Evolutionary conservation across 495 filamentous ascomycete genomes (phyloP), one percentile per base, ranked within the genome.

Genomic region (Copromyces sp.): DNA sequence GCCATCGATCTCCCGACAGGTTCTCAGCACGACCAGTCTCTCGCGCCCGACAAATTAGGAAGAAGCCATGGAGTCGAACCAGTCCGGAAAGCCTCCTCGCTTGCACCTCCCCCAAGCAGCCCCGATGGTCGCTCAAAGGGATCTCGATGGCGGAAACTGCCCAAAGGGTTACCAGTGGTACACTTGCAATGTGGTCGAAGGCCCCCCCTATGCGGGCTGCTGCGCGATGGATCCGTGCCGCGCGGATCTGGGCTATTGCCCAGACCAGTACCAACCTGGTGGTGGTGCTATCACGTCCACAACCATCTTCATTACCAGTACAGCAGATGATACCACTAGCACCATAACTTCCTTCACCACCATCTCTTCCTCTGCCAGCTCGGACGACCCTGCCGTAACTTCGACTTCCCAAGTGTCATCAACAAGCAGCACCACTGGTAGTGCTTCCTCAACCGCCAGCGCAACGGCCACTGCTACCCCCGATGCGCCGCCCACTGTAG

Each of bases 191-290:
- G 73, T 37, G 6, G 14, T 1, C 47, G 35, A 40, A 32, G 44
- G 16, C 4, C 61, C 53, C 17, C 47, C 2, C 41, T 79, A 77
- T 44, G 16, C 44, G 4, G 76, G 76, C 3, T 79, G 78, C 47
- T 78, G 77, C 70, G 20, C 17, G 29, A 68, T 79, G 14, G 71
- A 80, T 68, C 73, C 78, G n/a, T 79, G 78, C 70, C 38, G 61
- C 1, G 68, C 70, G 39, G 29, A 69, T 14, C 38, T 74, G 29
- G 38, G 71, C 41, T 71, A 76, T n/a, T 80, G 78, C 39, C 78
- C 78, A 42, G 12, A 6, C 29, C 29, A 5, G 69, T 35, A 35
- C 24, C 14, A 17, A 35, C 53, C 72, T 14, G 17, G 35, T 16
- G 71, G 71, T 12, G 16, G 71, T 9, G 35, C 39, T 9, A 53